Evolutionary conservation across 768 basidiomycete species (phyloP).

Genomic region (Phanerodontia chrysosporium): DNA sequence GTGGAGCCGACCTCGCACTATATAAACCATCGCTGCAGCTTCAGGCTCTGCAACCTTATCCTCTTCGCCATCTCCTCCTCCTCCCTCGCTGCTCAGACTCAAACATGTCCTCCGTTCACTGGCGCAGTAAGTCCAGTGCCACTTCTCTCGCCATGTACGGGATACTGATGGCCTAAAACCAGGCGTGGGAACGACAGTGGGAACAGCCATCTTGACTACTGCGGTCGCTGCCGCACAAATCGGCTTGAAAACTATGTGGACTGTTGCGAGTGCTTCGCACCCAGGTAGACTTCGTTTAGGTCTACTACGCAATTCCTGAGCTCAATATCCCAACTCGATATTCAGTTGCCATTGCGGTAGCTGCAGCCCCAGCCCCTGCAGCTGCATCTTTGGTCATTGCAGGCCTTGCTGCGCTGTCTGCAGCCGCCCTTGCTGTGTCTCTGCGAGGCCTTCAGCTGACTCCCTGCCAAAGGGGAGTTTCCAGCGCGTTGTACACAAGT

Average conservation of each 20-base stretch:
- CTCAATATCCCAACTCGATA: not conserved
- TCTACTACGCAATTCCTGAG: not conserved
- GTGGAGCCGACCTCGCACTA: no score
- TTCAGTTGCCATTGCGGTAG: not conserved
- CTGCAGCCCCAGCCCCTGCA: not conserved
- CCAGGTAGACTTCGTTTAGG: no score
- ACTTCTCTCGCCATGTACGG: no score
- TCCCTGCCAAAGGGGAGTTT: not conserved
- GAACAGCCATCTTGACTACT: not conserved
- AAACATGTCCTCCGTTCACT: no score
- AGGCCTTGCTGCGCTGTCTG: not conserved
- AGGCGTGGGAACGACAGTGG: not conserved
- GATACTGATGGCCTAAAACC: no score
- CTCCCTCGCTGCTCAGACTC: no score
- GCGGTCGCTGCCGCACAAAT: not conserved
- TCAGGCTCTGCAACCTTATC: no score
- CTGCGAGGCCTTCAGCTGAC: not conserved
- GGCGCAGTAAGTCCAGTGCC: no score
- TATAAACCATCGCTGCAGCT: no score
- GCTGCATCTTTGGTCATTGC: not conserved
- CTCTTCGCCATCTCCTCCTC: no score
- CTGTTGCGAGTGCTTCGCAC: not conserved
- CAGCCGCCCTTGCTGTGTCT: not conserved
- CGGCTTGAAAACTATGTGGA: not conserved
- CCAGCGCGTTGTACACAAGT: not conserved